phyloP scores from a whole-genome alignment of 2,329 filamentous ascomycete genomes.

The Didymellaceae sp. region DNA sequence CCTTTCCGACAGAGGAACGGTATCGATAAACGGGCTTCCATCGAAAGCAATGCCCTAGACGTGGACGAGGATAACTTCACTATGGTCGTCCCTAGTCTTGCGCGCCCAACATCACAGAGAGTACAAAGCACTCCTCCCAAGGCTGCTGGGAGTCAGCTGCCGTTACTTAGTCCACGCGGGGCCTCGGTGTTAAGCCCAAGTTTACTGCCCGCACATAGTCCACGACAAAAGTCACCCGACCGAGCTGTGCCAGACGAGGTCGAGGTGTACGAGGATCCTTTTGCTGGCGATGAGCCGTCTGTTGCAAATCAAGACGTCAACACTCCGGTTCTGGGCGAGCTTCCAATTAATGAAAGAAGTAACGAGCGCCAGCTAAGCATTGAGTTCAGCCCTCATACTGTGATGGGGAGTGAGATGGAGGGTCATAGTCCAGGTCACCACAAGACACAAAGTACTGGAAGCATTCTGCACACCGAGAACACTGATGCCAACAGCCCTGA shows the following conservation, averaged over 20 bases:
- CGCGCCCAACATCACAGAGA: slow-evolving; percentile 36
- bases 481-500: slow-evolving; percentile 46
- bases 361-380: slow-evolving; percentile 43
- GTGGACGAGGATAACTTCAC: slow-evolving; percentile 57
- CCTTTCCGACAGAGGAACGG: slow-evolving; percentile 48
- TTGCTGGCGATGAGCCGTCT: slow-evolving; percentile 48
- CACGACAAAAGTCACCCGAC: slow-evolving; percentile 42
- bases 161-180: slow-evolving; percentile 36
- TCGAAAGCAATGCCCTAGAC: slow-evolving; percentile 49
- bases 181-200: slow-evolving; percentile 38
- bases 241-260: slow-evolving; percentile 51
- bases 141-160: slow-evolving; percentile 33
- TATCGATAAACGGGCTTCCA: slow-evolving; percentile 47
- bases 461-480: slow-evolving; percentile 41
- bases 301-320: slow-evolving; percentile 40
- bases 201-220: slow-evolving; percentile 34
- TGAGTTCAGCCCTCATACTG: slow-evolving; percentile 33
- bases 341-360: slow-evolving; percentile 58
- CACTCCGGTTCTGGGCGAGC: slow-evolving; percentile 57
- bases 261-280: slow-evolving; percentile 62
- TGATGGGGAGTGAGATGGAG: slow-evolving; percentile 37
- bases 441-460: slow-evolving; percentile 48
- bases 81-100: slow-evolving; percentile 56
- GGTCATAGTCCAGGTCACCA: slow-evolving; percentile 41
- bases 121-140: slow-evolving; percentile 45